Evolutionary conservation across 2,329 filamentous ascomycete genomes (phyloP).

Genomic region (Fusarium sp.): DNA sequence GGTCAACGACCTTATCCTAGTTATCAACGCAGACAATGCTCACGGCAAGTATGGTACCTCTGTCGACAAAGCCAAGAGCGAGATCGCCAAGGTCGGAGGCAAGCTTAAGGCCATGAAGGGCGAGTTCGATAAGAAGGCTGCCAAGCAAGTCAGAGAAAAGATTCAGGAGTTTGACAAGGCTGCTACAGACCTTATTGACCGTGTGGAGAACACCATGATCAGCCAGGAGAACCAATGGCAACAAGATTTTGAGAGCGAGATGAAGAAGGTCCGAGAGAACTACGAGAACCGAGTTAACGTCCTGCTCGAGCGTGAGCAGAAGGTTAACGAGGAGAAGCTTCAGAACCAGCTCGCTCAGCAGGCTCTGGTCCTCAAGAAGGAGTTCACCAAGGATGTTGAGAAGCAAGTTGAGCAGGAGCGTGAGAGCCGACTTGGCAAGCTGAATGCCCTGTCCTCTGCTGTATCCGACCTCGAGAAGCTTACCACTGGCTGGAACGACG

Average conservation of each 20-base stretch:
- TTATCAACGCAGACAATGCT: conserved; percentile 88
- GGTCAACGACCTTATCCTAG: conserved; percentile 94
- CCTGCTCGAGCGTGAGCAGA: conserved; percentile 82
- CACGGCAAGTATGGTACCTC: conserved; percentile 82
- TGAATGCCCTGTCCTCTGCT: conserved; percentile 81
- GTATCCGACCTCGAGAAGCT: conserved; percentile 89
- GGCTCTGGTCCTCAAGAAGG: conserved; percentile 86
- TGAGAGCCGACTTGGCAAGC: conserved; percentile 85
- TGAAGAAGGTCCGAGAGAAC: conserved; percentile 79
- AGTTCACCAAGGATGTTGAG: conserved; percentile 83
- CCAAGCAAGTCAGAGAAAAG: conserved; percentile 79
- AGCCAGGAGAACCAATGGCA: conserved; percentile 86
- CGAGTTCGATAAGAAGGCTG: conserved; percentile 76
- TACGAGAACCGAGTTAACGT: conserved; percentile 86
- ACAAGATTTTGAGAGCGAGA: conserved; percentile 88
- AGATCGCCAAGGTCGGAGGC: conserved; percentile 81
- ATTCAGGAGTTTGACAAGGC: conserved; percentile 86
- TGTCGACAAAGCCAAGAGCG: conserved; percentile 86
- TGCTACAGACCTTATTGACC: conserved; percentile 86
- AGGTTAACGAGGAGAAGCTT: conserved; percentile 85
- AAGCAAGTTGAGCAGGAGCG: conserved; percentile 90
- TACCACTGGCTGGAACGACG: conserved; percentile 88
- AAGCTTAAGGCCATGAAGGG: conserved; percentile 83
- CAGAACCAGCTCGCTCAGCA: conserved; percentile 92
- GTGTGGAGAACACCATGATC: conserved; percentile 86